phyloP scores from a whole-genome alignment of 345 rosid species.

The Rhizophora apiculata region DNA sequence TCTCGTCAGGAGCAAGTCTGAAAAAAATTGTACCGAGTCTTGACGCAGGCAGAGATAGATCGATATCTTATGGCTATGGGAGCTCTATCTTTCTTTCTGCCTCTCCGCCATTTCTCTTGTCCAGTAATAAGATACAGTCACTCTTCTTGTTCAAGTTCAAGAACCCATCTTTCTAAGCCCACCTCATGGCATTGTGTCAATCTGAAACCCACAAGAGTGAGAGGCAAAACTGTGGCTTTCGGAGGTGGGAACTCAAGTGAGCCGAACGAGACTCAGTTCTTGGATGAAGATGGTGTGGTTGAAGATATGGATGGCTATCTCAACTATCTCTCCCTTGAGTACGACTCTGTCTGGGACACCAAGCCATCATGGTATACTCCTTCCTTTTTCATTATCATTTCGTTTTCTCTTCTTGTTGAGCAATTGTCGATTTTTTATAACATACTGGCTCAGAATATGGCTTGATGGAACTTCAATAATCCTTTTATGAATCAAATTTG shows the following conservation, averaged over 20 bases:
- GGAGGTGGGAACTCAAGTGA: constrained; percentile 39
- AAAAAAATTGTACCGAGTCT: not conserved
- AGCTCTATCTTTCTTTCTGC: constrained; percentile 22
- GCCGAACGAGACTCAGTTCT: constrained; percentile 46
- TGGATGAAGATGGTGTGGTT: constrained; percentile 60
- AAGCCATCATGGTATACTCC: constrained; percentile 73
- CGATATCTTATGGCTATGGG: constrained; percentile 15
- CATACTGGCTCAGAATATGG: not conserved
- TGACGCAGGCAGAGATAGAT: not conserved
- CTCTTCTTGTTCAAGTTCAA: constrained; percentile 9
- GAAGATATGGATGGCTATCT: constrained; percentile 91
- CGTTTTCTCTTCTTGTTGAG: not conserved
- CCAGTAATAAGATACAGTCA: constrained; percentile 10
- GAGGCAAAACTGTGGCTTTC: constrained; percentile 32
- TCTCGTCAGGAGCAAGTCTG: too few relatives aligned
- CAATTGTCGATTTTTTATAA: not conserved
- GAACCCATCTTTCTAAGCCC: constrained; percentile 2
- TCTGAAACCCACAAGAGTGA: constrained; percentile 15
- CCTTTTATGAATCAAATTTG: not conserved
- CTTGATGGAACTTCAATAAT: not conserved
- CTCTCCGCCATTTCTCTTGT: constrained; percentile 19
- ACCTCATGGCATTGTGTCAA: constrained; percentile 9
- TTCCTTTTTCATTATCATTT: not conserved
- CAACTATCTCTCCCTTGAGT: constrained; percentile 81
- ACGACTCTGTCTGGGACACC: constrained; percentile 99